A percentile compares a stretch with the other conserved stretches of the same genome.
Evolutionary conservation across 805 yeast genomes (phyloP).

Genomic region (Candida cerambycidarum): DNA sequence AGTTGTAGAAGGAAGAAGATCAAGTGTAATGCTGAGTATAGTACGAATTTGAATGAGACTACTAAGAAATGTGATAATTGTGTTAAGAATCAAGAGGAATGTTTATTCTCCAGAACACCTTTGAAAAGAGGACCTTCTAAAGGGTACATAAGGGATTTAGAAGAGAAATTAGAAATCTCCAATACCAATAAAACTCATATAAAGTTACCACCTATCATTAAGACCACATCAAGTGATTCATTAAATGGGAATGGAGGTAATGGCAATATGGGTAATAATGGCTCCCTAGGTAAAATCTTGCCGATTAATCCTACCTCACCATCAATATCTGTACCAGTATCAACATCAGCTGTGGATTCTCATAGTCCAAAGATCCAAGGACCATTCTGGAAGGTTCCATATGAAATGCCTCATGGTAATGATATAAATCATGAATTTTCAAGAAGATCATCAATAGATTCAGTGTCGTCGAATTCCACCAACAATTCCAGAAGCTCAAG

Average conservation of each 20-base stretch:
- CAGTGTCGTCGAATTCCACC: conserved; percentile 48
- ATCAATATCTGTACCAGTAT: background rate
- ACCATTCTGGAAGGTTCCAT: conserved; percentile 66
- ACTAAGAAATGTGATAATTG: conserved; percentile 62
- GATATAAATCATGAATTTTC: conserved; percentile 12
- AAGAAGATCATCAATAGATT: conserved; percentile 49
- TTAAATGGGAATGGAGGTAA: conserved; percentile 1
- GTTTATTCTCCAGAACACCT: conserved; percentile 71
- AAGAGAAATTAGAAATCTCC: conserved; percentile 31
- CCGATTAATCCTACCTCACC: conserved; percentile 10
- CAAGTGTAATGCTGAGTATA: conserved; percentile 63
- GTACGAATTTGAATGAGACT: conserved; percentile 44
- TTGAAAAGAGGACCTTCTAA: conserved; percentile 78
- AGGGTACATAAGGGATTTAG: conserved; percentile 55
- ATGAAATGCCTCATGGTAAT: conserved; percentile 46
- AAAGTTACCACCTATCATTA: conserved; percentile 30
- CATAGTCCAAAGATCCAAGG: conserved; percentile 36
- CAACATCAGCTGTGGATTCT: too few relatives aligned
- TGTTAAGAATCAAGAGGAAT: conserved; percentile 54
- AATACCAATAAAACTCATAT: conserved; percentile 16
- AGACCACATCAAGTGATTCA: conserved; percentile 5
- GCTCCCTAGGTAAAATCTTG: background rate
- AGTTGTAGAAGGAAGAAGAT: conserved; percentile 74
- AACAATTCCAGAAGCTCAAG: conserved; percentile 27
- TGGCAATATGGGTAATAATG: too few relatives aligned